Percentiles rank a stretch among this genome's conserved stretches.
phyloP scores from a whole-genome alignment of 305 asterid species.

The Rubia peregrina region DNA sequence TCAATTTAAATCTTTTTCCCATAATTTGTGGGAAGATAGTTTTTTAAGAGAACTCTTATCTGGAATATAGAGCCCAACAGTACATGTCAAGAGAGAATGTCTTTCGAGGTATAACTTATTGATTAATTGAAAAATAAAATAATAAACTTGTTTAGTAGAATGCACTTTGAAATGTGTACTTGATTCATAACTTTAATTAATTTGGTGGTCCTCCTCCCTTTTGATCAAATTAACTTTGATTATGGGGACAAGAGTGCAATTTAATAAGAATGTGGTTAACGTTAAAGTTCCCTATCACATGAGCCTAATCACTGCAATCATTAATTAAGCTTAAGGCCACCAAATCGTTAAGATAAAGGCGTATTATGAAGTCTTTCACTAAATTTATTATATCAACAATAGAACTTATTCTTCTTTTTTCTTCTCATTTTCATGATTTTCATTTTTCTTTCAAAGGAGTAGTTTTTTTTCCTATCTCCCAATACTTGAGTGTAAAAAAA shows the following conservation, averaged over 20 bases:
- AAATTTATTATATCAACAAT: not conserved
- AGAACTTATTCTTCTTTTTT: not conserved
- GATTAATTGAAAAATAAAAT: too few species aligned
- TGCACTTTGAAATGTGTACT: not conserved
- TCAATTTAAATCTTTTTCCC: too few species aligned
- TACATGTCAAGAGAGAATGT: not conserved
- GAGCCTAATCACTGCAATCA: constrained; percentile 23
- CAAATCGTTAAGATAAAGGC: constrained; percentile 12
- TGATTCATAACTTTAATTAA: not conserved
- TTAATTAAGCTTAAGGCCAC: constrained; percentile 6
- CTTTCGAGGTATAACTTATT: not conserved
- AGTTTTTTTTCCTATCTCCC: too few species aligned
- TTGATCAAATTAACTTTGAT: not conserved
- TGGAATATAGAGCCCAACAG: too few species aligned
- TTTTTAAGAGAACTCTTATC: too few species aligned
- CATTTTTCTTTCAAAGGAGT: too few species aligned
- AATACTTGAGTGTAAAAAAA: too few species aligned
- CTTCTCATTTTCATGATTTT: not conserved
- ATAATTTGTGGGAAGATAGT: too few species aligned
- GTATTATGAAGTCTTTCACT: not conserved
- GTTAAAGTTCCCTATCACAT: constrained; percentile 28
- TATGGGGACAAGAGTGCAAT: not conserved
- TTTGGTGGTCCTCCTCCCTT: constrained; percentile 5
- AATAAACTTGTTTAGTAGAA: not conserved
- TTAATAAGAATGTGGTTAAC: not conserved